Evolutionary conservation across 73 alveolate genomes (phyloP).

Genomic region (Tetrahymena thermophila): DNA sequence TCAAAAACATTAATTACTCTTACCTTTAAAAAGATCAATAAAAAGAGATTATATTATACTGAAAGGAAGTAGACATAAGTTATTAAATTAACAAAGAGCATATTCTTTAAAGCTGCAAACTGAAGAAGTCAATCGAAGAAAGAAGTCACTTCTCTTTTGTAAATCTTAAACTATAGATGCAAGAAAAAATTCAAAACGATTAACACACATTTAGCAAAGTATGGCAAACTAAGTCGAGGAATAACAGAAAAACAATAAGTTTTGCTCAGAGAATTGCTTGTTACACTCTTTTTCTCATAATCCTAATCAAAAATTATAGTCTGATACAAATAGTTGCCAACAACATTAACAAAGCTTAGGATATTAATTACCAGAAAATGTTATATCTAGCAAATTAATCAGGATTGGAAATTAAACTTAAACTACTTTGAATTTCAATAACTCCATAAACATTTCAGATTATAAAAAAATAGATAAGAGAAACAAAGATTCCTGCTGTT

Average conservation of each 20-base stretch:
- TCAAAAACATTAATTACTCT: neutral
- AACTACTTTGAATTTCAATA: neutral
- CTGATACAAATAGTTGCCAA: neutral
- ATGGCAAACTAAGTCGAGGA: neutral
- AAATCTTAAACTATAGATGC: neutral
- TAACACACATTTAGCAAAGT: neutral
- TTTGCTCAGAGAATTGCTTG: neutral
- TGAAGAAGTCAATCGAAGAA: neutral
- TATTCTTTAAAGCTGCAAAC: neutral
- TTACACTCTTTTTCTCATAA: neutral
- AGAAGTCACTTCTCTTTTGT: neutral
- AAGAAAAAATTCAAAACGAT: neutral
- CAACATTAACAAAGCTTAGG: neutral
- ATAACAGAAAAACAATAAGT: neutral
- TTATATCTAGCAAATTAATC: neutral
- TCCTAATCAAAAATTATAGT: no score
- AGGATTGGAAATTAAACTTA: neutral
- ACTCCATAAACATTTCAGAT: neutral
- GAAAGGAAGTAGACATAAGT: neutral
- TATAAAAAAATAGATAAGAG: neutral
- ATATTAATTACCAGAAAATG: neutral
- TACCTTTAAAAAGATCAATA: neutral
- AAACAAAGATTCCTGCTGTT: neutral
- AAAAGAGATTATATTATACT: neutral
- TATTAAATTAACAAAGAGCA: neutral